These are phyloP conservation scores for Globisporangium canariense DNA, from an alignment of 352 stramenopile species.

Conservation along the genomic window DNA sequence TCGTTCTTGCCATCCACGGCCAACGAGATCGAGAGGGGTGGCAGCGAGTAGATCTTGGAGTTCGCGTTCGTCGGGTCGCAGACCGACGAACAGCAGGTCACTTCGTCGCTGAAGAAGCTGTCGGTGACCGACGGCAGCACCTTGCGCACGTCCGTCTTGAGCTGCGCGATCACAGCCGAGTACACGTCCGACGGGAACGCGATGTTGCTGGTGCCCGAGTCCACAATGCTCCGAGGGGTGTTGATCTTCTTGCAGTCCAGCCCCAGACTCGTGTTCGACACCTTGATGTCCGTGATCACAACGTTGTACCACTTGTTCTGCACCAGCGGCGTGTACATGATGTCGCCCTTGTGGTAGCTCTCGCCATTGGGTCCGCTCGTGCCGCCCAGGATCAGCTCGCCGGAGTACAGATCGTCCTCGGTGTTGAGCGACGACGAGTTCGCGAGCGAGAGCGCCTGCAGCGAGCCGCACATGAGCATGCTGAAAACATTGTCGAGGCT, in stretches of 20 bases:
- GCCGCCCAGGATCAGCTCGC: slow-evolving; percentile 61
- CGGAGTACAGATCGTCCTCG: slow-evolving; percentile 45
- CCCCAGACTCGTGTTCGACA: slow-evolving; percentile 37
- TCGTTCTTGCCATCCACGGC: slow-evolving; percentile 45
- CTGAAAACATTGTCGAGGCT: slow-evolving; percentile 59
- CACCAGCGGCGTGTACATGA: slow-evolving; percentile 73
- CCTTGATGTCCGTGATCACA: slow-evolving; percentile 64
- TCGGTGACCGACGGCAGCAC: slow-evolving; percentile 36
- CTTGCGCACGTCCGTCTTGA: slow-evolving; percentile 51
- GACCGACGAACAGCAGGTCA: slow-evolving; percentile 58
- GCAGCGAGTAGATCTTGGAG: slow-evolving; percentile 61
- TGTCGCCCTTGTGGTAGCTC: slow-evolving; percentile 52
- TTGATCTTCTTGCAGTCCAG: slow-evolving; percentile 69
- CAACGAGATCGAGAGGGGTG: slow-evolving; percentile 57
- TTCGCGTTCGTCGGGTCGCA: slow-evolving; percentile 65
- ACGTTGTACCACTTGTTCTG: slow-evolving; percentile 81
- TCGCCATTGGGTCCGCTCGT: slow-evolving; percentile 39
- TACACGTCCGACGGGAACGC: slow-evolving; percentile 70
- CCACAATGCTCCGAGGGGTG: slow-evolving; percentile 65
- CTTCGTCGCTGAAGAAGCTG: slow-evolving; percentile 68
- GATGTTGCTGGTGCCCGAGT: slow-evolving; percentile 82
- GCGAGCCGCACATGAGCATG: slow-evolving; percentile 69
- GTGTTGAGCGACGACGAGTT: slow-evolving; percentile 28
- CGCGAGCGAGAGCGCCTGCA: slow-evolving; percentile 54
- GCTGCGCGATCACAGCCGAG: slow-evolving; percentile 43